A percentile compares a stretch with the other conserved stretches of the same genome.
Conservation (phyloP, 306 rosid species). For the Crotalaria pallida region DNA sequence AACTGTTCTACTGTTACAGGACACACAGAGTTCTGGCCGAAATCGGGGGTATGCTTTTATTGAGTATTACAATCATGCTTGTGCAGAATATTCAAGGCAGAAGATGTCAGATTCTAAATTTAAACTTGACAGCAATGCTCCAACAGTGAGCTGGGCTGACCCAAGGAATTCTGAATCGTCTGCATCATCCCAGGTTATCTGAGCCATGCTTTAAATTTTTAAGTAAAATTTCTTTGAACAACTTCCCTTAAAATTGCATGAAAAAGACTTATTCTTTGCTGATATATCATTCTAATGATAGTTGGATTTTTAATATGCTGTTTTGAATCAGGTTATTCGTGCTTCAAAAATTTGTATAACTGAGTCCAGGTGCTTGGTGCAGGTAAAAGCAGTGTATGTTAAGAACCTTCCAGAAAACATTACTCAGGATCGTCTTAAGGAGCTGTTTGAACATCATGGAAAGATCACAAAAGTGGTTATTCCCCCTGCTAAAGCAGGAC, state of each 20-base stretch:
- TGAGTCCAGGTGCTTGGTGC: conserved; percentile 24
- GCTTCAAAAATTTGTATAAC: neutral
- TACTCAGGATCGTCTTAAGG: conserved; percentile 45
- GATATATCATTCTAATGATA: neutral
- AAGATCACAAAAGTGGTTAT: conserved; percentile 65
- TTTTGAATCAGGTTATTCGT: neutral
- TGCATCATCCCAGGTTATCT: conserved; percentile 51
- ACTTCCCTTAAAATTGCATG: neutral
- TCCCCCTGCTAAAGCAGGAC: conserved; percentile 71
- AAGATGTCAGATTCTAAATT: conserved; percentile 66
- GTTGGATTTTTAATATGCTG: conserved; percentile 4
- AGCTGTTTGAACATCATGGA: conserved; percentile 59
- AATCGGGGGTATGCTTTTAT: conserved; percentile 64
- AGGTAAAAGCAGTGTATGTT: conserved; percentile 64
- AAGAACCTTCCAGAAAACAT: conserved; percentile 65
- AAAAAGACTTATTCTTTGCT: neutral
- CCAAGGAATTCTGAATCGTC: conserved; percentile 61
- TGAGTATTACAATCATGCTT: conserved; percentile 58
- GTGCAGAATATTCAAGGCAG: conserved; percentile 65
- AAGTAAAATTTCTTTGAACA: conserved; percentile 2
- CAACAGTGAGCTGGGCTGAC: conserved; percentile 77
- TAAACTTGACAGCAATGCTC: conserved; percentile 53
- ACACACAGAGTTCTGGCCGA: conserved; percentile 42
- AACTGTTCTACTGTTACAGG: conserved; percentile 37
- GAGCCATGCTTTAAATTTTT: neutral